Evolutionary conservation across 2,329 filamentous ascomycete species (phyloP), one percentile per base, ranked within the genome.

Genomic region (Fusarium duplospermum): DNA sequence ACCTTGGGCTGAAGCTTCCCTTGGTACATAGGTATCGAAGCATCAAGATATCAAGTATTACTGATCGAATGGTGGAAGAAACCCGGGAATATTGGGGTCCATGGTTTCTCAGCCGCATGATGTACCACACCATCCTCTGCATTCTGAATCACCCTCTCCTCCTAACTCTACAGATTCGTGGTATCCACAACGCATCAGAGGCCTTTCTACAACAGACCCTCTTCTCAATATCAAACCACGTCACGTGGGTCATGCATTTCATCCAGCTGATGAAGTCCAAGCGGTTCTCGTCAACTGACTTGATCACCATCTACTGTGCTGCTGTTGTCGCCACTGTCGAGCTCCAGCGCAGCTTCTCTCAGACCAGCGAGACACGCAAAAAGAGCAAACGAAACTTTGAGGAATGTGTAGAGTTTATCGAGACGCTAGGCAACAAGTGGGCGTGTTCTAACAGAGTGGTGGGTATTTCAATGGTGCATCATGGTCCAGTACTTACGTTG

Each of bases 91-190:
- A 66, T 24, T 70, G 58, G 67, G 63, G 40, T 9, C 67, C 64
- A 4, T 70, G 67, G 67, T 22, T 70, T 24, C 58, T 70, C 18
- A 70, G 29, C 6, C 67, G 67, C n/a, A 24, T 70, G 10, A 29
- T 70, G n/a, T 70, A 70, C 35, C 67, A 70, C 38, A 54, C 64
- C 13, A 56, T 38, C 18, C 63, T 70, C 31, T 70, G 67, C 42
- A 47, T 67, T 18, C 16, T 67, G 4, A 70, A 70, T 20, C 67
- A 70, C 35, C 58, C 67, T 18, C 16, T 70, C 4, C 58, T 70
- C 11, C 29, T 70, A 22, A 63, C 52, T 1, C 58, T 70, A 18
- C 67, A 70, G 52, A 60, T 67, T 10, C 58, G 61, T n/a, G 63
- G 59, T 4, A 33, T 40, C 6, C 22, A 52, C 13, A 50, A 67